A percentile compares a stretch with the other conserved stretches of the same genome.
These are phyloP conservation scores for Ascochyta viciae-villosae DNA, from an alignment of 2,329 filamentous ascomycete genomes.

Conservation along the genomic window DNA sequence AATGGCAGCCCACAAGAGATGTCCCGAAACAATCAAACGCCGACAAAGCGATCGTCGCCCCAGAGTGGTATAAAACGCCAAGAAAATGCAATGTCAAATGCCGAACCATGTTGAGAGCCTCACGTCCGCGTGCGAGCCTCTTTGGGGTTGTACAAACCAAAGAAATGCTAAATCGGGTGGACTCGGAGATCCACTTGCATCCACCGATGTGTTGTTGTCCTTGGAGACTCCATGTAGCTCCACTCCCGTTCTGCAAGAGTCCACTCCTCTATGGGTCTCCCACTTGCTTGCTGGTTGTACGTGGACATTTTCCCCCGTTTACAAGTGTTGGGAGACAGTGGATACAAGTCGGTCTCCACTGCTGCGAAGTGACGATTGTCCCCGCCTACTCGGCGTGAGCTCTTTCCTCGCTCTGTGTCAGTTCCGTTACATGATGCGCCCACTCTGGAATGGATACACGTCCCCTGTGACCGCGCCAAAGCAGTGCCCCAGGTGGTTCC, in stretches of 20 bases:
- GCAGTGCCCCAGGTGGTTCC: constrained; percentile 4
- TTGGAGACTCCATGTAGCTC: neutral
- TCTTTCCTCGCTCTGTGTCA: neutral
- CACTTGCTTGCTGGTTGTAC: neutral
- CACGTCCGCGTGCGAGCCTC: neutral
- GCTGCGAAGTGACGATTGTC: neutral
- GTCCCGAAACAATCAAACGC: neutral
- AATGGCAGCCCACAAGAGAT: no score
- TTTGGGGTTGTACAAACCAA: neutral
- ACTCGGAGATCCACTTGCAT: neutral
- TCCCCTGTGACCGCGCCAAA: constrained; percentile 3
- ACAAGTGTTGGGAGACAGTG: neutral
- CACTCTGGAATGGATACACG: constrained; percentile 9
- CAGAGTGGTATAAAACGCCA: constrained; percentile 5
- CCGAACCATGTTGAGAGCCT: neutral
- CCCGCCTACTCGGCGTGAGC: neutral
- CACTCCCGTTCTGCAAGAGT: neutral
- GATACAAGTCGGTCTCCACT: neutral
- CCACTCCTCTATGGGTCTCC: neutral
- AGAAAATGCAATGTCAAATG: neutral
- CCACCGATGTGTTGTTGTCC: neutral
- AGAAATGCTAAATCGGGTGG: neutral
- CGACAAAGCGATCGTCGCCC: constrained; percentile 1
- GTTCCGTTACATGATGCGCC: neutral
- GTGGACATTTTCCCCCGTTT: neutral